These are phyloP conservation scores for Nemania serpens DNA, from an alignment of 2,329 filamentous ascomycete genomes.

Conservation along the genomic window DNA sequence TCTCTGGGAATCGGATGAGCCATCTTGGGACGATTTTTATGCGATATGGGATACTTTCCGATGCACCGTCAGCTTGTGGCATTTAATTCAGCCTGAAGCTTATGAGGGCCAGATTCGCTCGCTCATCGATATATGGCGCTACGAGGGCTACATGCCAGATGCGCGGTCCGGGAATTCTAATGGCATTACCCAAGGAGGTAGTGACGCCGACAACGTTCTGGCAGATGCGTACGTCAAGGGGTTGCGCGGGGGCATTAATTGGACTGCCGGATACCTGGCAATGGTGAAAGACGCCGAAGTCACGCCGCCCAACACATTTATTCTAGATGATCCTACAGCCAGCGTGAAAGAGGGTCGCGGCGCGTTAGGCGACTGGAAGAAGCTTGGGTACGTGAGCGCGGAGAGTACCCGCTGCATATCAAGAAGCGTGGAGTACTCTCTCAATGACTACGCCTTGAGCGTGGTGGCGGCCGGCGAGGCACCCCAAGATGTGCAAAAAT, in stretches of 20 bases:
- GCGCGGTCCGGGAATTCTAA: slow-evolving; percentile 61
- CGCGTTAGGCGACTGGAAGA: slow-evolving; percentile 62
- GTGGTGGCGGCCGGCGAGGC: slow-evolving; percentile 59
- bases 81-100: slow-evolving; percentile 56
- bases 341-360: slow-evolving; percentile 62
- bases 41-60: slow-evolving; percentile 62
- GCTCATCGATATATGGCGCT: slow-evolving; percentile 62
- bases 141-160: slow-evolving; percentile 59
- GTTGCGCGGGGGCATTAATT: slow-evolving; percentile 52
- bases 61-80: slow-evolving; percentile 57
- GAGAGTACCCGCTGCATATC: slow-evolving; percentile 57
- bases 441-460: slow-evolving; percentile 62
- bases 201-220: slow-evolving; percentile 64
- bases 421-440: slow-evolving; percentile 60
- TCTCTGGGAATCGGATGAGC: slow-evolving; percentile 56
- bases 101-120: slow-evolving; percentile 60
- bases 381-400: slow-evolving; percentile 60
- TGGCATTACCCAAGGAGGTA: slow-evolving; percentile 62
- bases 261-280: slow-evolving; percentile 57
- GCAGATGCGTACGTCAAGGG: slow-evolving; percentile 65
- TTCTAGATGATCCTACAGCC: slow-evolving; percentile 55
- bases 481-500: slow-evolving; percentile 53
- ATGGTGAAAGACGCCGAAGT: slow-evolving; percentile 62
- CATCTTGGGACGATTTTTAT: slow-evolving; percentile 65
- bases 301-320: slow-evolving; percentile 54